phyloP scores from a whole-genome alignment of 2,329 filamentous ascomycete species.

The Penicillium sumatraense region DNA sequence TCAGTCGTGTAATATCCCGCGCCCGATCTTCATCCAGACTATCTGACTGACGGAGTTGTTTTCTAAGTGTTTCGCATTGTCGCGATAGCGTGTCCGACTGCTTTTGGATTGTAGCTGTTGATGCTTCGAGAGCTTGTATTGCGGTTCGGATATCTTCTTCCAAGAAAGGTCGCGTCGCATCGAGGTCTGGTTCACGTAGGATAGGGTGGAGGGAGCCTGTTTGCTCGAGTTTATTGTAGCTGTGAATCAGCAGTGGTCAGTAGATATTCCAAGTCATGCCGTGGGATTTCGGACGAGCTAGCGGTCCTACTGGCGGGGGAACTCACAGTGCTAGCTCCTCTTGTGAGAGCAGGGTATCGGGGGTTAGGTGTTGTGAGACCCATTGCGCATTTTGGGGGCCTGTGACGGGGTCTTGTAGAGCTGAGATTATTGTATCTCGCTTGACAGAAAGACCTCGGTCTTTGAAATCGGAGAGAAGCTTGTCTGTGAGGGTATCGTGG shows the following conservation, averaged over 20 bases:
- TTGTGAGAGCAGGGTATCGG: conserved; percentile 43
- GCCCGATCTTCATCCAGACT: conserved; percentile 28
- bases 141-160: conserved; percentile 44
- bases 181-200: conserved; percentile 31
- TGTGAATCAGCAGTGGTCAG: conserved; percentile 16
- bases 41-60: conserved; percentile 27
- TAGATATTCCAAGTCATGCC: too few relatives aligned
- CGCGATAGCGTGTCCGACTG: conserved; percentile 37
- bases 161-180: conserved; percentile 41
- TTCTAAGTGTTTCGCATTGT: conserved; percentile 38
- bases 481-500: conserved; percentile 5
- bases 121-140: conserved; percentile 41
- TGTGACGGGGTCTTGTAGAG: conserved; percentile 27
- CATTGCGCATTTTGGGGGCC: conserved; percentile 33
- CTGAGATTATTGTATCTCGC: conserved; percentile 33
- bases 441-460: conserved; percentile 35
- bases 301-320: neutral
- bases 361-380: conserved; percentile 36
- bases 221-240: conserved; percentile 41
- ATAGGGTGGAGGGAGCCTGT: conserved; percentile 35
- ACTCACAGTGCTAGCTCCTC: conserved; percentile 45
- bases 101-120: conserved; percentile 39
- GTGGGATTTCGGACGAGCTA: too few relatives aligned
- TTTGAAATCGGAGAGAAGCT: conserved; percentile 32
- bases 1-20: conserved; percentile 35